A percentile compares a stretch with the other conserved stretches of the same genome.
Conservation (phyloP, 306 rosid genomes). For the Rubus idaeus region DNA sequence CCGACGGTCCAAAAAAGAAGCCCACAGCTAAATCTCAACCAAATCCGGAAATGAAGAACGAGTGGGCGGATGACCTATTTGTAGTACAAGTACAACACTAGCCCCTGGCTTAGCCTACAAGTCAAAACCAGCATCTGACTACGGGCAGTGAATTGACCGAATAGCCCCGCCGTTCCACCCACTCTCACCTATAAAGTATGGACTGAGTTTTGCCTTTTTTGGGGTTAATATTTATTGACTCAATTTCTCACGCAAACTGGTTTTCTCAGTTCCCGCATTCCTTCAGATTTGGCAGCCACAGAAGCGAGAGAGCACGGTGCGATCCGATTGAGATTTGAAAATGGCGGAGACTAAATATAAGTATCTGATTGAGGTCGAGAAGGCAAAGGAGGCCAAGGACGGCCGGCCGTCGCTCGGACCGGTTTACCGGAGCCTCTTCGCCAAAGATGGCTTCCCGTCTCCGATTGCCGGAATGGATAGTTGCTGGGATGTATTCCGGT, state of each 20-base stretch:
- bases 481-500: slow-evolving; percentile 98
- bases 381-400: slow-evolving; percentile 49
- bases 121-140: neutral
- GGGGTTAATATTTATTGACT: too few species aligned
- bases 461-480: slow-evolving; percentile 58
- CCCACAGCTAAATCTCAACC: neutral
- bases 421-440: slow-evolving; percentile 75
- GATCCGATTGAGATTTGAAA: neutral
- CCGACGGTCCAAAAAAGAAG: neutral
- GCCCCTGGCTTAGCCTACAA: neutral
- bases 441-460: slow-evolving; percentile 80
- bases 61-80: neutral
- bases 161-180: neutral
- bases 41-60: neutral
- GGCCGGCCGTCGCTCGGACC: slow-evolving; percentile 73
- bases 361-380: slow-evolving; percentile 66
- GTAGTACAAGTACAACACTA: neutral
- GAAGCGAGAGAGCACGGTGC: neutral
- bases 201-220: too few species aligned
- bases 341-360: slow-evolving; percentile 51
- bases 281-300: slow-evolving; percentile 13
- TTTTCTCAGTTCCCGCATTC: neutral
- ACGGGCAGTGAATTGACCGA: neutral
- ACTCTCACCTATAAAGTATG: neutral
- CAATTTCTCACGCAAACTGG: too few species aligned